Evolutionary conservation across 202 grass and related monocot species (phyloP).

Genomic region (Miscanthus sacchariflorus): DNA sequence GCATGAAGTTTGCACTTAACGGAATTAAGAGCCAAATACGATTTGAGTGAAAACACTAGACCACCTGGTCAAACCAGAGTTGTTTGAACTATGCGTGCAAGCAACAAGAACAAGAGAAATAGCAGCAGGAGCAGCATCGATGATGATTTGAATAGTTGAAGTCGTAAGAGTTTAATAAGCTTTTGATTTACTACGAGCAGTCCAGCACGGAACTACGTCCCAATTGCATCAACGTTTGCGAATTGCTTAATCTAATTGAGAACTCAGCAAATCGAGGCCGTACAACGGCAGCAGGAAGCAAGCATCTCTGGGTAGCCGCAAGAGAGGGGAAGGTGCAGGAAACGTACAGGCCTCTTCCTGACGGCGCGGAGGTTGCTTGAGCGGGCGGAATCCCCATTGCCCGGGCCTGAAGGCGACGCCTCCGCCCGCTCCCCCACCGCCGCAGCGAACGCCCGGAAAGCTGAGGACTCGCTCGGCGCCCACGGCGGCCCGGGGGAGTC

Average conservation of each 20-base stretch:
- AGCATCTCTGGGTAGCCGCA: constrained; percentile 52
- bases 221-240: background rate
- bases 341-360: constrained; percentile 76
- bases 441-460: constrained; percentile 50
- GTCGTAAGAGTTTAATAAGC: constrained; percentile 14
- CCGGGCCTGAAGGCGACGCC: constrained; percentile 28
- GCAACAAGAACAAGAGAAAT: constrained; percentile 33
- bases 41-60: constrained; percentile 29
- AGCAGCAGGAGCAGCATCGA: background rate
- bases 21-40: constrained; percentile 24
- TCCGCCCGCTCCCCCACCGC: constrained; percentile 29
- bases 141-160: constrained; percentile 31
- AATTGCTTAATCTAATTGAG: constrained; percentile 38
- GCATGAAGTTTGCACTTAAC: constrained; percentile 2
- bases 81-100: constrained; percentile 39
- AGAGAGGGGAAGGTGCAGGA: constrained; percentile 57
- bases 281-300: constrained; percentile 40
- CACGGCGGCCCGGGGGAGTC: constrained; percentile 43
- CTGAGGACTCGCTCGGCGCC: constrained; percentile 52
- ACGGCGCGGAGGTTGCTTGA: constrained; percentile 61
- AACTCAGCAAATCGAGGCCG: constrained; percentile 31
- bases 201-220: constrained; percentile 28
- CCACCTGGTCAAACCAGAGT: constrained; percentile 41
- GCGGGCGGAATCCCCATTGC: constrained; percentile 47
- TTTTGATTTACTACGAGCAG: constrained; percentile 35